These are phyloP conservation scores for Digitaria exilis DNA, from an alignment of 202 grass and related monocot genomes.

Conservation along the genomic window DNA sequence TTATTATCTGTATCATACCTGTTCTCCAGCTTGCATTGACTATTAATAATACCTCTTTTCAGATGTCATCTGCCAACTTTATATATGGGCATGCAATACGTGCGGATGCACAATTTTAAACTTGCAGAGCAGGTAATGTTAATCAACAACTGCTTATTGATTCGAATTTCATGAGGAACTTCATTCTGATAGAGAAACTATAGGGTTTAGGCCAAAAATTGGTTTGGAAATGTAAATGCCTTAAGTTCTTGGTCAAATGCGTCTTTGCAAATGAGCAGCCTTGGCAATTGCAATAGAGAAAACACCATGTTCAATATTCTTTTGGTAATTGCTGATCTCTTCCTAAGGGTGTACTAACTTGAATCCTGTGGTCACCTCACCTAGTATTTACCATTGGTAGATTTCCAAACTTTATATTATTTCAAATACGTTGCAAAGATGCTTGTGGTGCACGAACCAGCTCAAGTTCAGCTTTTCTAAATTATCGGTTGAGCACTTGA, in stretches of 20 bases:
- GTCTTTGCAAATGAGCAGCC: conserved; percentile 7
- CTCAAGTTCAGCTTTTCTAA: neutral
- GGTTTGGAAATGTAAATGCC: conserved; percentile 4
- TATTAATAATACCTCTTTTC: conserved; percentile 42
- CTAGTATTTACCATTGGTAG: conserved; percentile 8
- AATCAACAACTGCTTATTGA: neutral
- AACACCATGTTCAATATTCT: neutral
- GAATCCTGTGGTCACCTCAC: neutral
- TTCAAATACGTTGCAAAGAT: conserved; percentile 8
- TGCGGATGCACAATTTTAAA: conserved; percentile 89
- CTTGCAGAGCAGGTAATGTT: conserved; percentile 88
- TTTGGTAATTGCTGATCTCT: conserved; percentile 34
- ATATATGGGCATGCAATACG: conserved; percentile 97
- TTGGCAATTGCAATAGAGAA: neutral
- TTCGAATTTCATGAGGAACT: conserved; percentile 16
- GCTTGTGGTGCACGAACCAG: neutral
- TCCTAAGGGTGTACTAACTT: neutral
- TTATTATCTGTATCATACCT: conserved; percentile 3
- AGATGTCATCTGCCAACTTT: conserved; percentile 97
- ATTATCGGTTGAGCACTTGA: neutral
- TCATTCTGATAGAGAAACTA: conserved; percentile 16
- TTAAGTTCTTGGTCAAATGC: conserved; percentile 5
- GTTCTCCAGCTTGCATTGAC: conserved; percentile 17
- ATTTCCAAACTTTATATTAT: neutral
- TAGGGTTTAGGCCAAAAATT: conserved; percentile 3